These are phyloP conservation scores for Coemansia sp. DNA, from an alignment of 192 early-diverging fungal genomes.

Conservation along the genomic window DNA sequence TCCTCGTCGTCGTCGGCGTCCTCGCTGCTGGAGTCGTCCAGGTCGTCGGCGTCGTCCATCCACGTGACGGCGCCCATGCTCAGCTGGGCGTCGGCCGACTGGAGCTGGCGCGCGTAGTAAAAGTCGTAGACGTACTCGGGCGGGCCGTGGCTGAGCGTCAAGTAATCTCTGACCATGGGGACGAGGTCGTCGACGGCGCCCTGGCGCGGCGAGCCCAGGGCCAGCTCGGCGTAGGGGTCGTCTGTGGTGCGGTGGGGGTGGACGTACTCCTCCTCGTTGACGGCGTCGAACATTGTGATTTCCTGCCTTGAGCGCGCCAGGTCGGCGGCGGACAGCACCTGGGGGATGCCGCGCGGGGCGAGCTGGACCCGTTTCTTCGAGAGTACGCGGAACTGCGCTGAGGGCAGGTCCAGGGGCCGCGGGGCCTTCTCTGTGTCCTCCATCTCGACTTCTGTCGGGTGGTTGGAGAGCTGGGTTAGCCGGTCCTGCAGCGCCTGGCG, in stretches of 20 bases:
- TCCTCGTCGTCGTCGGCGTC: slow-evolving; percentile 57
- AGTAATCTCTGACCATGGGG: slow-evolving; percentile 68
- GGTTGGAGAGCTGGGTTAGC: slow-evolving; percentile 15
- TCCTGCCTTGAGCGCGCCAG: slow-evolving; percentile 34
- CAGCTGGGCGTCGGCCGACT: slow-evolving; percentile 1
- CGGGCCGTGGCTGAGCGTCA: slow-evolving; percentile 34
- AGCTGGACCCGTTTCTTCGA: slow-evolving; percentile 18
- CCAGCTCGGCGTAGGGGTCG: slow-evolving; percentile 20
- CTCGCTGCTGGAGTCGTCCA: slow-evolving; percentile 37
- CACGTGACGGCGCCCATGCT: slow-evolving; percentile 45
- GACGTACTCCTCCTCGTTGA: slow-evolving; percentile 56
- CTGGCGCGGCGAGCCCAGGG: slow-evolving; percentile 14
- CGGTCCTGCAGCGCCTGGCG: slow-evolving; percentile 56
- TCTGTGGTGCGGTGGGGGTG: not conserved
- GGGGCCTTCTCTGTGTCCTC: not conserved
- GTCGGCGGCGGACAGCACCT: slow-evolving; percentile 35
- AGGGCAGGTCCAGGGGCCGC: not conserved
- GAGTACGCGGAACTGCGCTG: slow-evolving; percentile 27
- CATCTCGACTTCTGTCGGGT: slow-evolving; percentile 12
- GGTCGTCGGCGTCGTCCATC: slow-evolving; percentile 54
- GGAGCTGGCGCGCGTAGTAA: slow-evolving; percentile 60
- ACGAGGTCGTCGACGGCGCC: slow-evolving; percentile 60
- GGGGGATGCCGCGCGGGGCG: slow-evolving; percentile 15
- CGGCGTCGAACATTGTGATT: slow-evolving; percentile 68
- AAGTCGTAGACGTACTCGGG: slow-evolving; percentile 78